Conservation (phyloP, 768 basidiomycete genomes). For the Ramaria sp. region DNA sequence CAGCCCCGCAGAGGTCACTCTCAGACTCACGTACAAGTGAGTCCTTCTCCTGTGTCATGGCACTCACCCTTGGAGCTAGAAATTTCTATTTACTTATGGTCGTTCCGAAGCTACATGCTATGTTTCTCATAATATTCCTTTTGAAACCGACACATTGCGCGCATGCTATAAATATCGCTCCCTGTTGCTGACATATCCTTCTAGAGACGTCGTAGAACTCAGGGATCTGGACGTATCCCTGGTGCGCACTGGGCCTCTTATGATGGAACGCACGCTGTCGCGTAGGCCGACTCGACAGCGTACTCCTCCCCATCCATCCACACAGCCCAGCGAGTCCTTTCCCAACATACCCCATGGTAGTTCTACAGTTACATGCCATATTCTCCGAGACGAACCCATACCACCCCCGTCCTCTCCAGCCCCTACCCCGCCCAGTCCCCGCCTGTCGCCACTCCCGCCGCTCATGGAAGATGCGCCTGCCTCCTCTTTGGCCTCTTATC, state of each 20-base stretch:
- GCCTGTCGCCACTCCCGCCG: slow-evolving; percentile 1
- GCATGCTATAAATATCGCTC: neutral
- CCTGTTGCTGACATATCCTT: neutral
- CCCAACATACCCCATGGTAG: neutral
- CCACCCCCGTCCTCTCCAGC: neutral
- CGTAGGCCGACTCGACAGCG: slow-evolving; percentile 4
- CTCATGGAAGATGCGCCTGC: slow-evolving; percentile 3
- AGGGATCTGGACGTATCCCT: slow-evolving; percentile 6
- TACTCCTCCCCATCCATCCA: neutral
- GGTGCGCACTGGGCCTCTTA: neutral
- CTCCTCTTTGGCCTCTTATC: neutral
- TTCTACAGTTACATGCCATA: neutral
- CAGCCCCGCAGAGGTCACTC: slow-evolving; percentile 55
- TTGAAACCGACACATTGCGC: neutral
- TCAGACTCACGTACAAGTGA: slow-evolving; percentile 57
- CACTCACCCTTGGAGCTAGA: neutral
- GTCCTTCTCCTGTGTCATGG: slow-evolving; percentile 17
- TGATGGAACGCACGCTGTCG: slow-evolving; percentile 6
- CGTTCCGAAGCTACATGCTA: neutral
- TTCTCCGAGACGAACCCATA: neutral
- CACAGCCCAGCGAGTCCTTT: neutral
- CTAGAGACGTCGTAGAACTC: slow-evolving; percentile 5
- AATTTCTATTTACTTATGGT: too few relatives aligned
- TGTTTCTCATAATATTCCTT: neutral
- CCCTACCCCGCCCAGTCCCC: neutral